phyloP scores from a whole-genome alignment of 31 red algal species.

The Odonthalia washingtoniensis region DNA sequence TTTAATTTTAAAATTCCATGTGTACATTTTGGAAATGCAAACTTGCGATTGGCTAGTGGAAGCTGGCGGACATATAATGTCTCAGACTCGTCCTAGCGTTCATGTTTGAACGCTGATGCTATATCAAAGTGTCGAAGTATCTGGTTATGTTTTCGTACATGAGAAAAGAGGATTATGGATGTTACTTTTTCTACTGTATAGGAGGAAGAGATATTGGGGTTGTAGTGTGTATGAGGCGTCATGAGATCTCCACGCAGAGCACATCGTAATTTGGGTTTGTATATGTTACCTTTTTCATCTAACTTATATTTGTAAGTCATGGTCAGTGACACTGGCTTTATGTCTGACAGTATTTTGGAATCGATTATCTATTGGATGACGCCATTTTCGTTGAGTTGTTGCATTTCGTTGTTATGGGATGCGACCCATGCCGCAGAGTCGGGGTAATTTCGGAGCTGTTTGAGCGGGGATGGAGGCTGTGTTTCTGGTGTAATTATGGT shows the following conservation, averaged over 20 bases:
- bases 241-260: constrained; percentile 40
- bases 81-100: constrained; percentile 11
- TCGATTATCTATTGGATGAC: constrained; percentile 12
- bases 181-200: constrained; percentile 25
- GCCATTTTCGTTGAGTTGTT: not conserved
- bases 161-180: not conserved
- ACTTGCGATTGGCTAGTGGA: constrained; percentile 12
- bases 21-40: not conserved
- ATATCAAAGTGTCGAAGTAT: constrained; percentile 33
- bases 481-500: not conserved
- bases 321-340: constrained; percentile 1
- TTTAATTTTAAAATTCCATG: not conserved
- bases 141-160: constrained; percentile 2
- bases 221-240: constrained; percentile 22
- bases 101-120: constrained; percentile 13
- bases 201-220: constrained; percentile 16
- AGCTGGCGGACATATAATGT: constrained; percentile 6
- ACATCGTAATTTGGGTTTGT: not conserved
- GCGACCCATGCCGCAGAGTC: not conserved
- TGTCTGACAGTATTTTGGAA: not conserved
- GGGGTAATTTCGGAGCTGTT: not conserved
- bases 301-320: constrained; percentile 39
- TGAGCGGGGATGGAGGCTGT: not conserved
- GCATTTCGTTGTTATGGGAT: not conserved
- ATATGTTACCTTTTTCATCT: not conserved